Base-by-base conservation (phyloP, 257 asterid species). In the Ophiorrhiza pumila region DNA sequence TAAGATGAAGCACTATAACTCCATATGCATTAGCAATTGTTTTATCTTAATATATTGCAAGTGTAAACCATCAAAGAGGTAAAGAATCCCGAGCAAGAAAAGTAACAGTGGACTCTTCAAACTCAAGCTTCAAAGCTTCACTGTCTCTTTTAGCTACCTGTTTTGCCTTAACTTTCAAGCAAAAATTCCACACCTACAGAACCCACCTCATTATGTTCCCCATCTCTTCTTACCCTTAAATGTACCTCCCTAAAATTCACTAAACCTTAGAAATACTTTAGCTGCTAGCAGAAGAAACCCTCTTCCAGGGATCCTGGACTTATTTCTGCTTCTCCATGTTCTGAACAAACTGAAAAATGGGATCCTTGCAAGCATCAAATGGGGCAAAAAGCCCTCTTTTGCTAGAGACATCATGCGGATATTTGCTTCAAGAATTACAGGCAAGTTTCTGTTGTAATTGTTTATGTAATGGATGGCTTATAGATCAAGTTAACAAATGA, bases 381-480 rank as follows among this genome's bases (percentile, higher is more conserved):
- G 92, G 85, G 79, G 83, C 76, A 72, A 86, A 80, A 76, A 81
- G 86, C 71, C 88, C 93, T n/a, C 85, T 86, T 67, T 78, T 91
- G 83, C 67, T 88, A 46, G 97, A 91, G 82, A 88, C 91, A 2
- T 91, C 97, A 2, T 94, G 97, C 43, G 98, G 96, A 69, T 91
- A 93, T 83, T 80, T 93, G 79, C 94, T 91, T 59, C 96, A 89
- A 78, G 98, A 93, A 78, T 73, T 91, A 74, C 91, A 91, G 96
- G 98, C 87, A 80, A 78, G 90, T 73, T 31, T 79, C 78, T 71
- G 9, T 34, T 18, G 29, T 53, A 25, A 25, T 31, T 23, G 63
- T 31, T 32, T 71, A 22, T 71, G 67, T 5, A 34, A 18, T 67
- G 31, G 12, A 58, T 27, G 12, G 39, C 20, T 25, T 17, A 3